Percentiles rank a stretch among this genome's conserved stretches.
Evolutionary conservation across 768 basidiomycete species (phyloP).

Genomic region (Suillus americanus): DNA sequence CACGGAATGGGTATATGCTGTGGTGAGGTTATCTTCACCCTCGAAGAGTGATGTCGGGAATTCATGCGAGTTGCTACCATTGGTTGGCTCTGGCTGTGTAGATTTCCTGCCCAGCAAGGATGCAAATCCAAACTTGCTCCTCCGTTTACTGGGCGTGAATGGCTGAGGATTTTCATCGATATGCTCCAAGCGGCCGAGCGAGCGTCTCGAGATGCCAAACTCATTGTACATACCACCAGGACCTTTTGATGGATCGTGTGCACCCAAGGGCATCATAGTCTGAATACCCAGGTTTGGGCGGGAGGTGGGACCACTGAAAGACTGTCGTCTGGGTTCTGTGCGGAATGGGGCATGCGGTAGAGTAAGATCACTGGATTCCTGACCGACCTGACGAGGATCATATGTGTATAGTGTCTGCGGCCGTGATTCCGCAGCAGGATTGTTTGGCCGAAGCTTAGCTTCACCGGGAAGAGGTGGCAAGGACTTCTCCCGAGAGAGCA

Average conservation of each 20-base stretch:
- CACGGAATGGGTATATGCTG: conserved; percentile 49
- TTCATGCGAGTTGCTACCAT: conserved; percentile 41
- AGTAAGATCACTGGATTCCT: conserved; percentile 46
- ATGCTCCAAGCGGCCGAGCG: conserved; percentile 42
- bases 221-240: conserved; percentile 59
- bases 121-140: conserved; percentile 71
- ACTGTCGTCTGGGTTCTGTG: conserved; percentile 65
- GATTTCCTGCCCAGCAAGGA: conserved; percentile 63
- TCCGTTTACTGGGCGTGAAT: conserved; percentile 54
- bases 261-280: conserved; percentile 44
- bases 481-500: conserved; percentile 63
- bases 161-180: conserved; percentile 30
- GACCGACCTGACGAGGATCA: conserved; percentile 53
- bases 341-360: conserved; percentile 69
- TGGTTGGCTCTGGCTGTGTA: conserved; percentile 25
- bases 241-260: conserved; percentile 33
- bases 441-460: conserved; percentile 39
- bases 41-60: conserved; percentile 50
- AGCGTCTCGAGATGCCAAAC: conserved; percentile 67
- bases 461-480: conserved; percentile 74
- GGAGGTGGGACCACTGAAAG: conserved; percentile 67
- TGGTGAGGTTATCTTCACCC: conserved; percentile 45
- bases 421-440: conserved; percentile 41
- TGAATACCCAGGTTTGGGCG: conserved; percentile 53
- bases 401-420: conserved; percentile 68